phyloP scores from a whole-genome alignment of 768 basidiomycete species.

The Panus rudis region DNA sequence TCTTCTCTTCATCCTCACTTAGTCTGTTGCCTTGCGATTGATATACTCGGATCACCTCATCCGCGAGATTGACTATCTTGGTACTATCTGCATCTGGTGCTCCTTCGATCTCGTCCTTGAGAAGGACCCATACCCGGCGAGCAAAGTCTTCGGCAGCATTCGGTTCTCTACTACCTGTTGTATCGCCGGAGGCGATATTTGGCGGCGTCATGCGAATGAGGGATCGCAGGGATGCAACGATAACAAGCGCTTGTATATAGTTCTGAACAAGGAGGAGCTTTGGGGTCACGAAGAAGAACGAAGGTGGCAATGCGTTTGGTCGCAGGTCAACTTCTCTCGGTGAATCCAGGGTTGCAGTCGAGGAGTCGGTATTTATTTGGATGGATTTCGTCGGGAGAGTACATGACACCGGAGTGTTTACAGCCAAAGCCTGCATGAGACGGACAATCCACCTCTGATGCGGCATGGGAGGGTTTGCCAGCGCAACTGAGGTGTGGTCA shows the following conservation, averaged over 20 bases:
- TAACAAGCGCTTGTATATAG: conserved; percentile 61
- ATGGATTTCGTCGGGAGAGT: conserved; percentile 16
- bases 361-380: conserved; percentile 2
- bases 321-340: conserved; percentile 1
- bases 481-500: conserved; percentile 3
- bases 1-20: conserved; percentile 38
- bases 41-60: conserved; percentile 52
- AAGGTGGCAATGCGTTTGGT: conserved; percentile 51
- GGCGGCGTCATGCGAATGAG: conserved; percentile 39
- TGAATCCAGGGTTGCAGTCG: not conserved
- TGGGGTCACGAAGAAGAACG: conserved; percentile 54
- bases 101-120: conserved; percentile 48
- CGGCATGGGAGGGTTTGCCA: not conserved
- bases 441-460: conserved; percentile 15
- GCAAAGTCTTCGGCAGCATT: conserved; percentile 36
- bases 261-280: conserved; percentile 57
- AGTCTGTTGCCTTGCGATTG: conserved; percentile 5
- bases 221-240: conserved; percentile 52
- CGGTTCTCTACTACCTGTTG: not conserved
- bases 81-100: conserved; percentile 31
- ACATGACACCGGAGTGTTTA: conserved; percentile 18
- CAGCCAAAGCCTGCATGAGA: conserved; percentile 19
- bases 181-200: not conserved
- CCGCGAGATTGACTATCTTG: conserved; percentile 62
- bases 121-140: conserved; percentile 57